Percentiles rank a stretch among this genome's conserved stretches.
phyloP scores from a whole-genome alignment of 805 yeast species.

The Kodamaea restingae region DNA sequence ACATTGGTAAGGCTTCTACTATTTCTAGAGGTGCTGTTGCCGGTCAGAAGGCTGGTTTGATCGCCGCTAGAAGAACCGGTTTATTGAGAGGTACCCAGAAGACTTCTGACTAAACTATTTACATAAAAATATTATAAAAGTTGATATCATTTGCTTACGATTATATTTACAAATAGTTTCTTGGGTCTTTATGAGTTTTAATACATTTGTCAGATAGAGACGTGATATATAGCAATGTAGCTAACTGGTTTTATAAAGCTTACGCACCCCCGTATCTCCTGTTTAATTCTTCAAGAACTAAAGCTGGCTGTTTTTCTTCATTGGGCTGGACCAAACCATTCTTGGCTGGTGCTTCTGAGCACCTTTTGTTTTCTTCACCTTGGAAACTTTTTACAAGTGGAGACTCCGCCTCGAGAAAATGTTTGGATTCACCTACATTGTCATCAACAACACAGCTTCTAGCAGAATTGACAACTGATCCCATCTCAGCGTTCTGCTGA shows the following conservation, averaged over 20 bases:
- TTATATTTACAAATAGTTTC: slow-evolving; percentile 2
- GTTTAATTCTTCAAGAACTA: background rate
- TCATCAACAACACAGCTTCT: too few species aligned
- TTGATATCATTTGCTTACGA: slow-evolving; percentile 3
- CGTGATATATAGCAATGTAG: background rate
- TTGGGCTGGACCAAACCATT: too few species aligned
- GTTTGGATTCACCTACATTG: too few species aligned
- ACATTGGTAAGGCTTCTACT: slow-evolving; percentile 99
- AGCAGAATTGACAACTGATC: too few species aligned
- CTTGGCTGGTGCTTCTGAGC: too few species aligned
- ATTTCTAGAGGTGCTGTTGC: slow-evolving; percentile 99
- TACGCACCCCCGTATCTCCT: background rate
- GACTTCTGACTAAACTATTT: slow-evolving; percentile 41
- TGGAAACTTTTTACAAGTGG: too few species aligned
- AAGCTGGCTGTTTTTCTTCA: background rate
- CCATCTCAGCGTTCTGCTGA: too few species aligned
- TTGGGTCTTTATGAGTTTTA: slow-evolving; percentile 2
- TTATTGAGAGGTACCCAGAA: slow-evolving; percentile 99
- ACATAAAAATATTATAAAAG: slow-evolving; percentile 8
- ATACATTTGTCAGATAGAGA: background rate
- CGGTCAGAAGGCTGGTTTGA: slow-evolving; percentile 99
- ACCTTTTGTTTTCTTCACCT: too few species aligned
- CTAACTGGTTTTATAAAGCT: background rate
- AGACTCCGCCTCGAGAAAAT: too few species aligned
- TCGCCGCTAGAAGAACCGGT: slow-evolving; percentile 99